Evolutionary conservation across 345 rosid genomes (phyloP).

Genomic region (Orychophragmus violaceus): DNA sequence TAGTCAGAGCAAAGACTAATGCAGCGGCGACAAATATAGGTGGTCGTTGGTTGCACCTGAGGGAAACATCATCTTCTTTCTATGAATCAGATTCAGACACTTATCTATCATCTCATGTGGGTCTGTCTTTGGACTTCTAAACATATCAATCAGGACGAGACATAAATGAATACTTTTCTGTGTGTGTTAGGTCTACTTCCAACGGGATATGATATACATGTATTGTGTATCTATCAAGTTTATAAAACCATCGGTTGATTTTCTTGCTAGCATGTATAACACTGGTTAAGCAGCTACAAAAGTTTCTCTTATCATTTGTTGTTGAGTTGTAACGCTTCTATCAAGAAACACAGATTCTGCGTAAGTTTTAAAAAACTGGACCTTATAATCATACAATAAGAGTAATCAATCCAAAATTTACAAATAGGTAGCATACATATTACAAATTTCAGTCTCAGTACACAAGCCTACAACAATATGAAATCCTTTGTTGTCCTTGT

Average conservation of each 20-base stretch:
- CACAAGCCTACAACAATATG: background rate
- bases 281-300: background rate
- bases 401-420: background rate
- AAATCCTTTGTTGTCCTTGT: background rate
- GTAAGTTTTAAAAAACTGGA: background rate
- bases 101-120: slow-evolving; percentile 24
- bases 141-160: background rate
- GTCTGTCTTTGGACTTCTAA: slow-evolving; percentile 13
- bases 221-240: background rate
- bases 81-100: slow-evolving; percentile 18
- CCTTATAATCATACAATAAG: too few relatives aligned
- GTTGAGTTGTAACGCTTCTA: too few relatives aligned
- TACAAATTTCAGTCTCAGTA: background rate
- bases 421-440: background rate
- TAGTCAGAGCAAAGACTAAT: slow-evolving; percentile 15
- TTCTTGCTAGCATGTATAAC: background rate
- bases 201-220: too few relatives aligned
- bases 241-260: background rate
- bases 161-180: background rate
- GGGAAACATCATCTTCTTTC: slow-evolving; percentile 18
- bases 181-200: background rate
- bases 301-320: background rate
- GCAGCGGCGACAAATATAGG: slow-evolving; percentile 21
- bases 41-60: slow-evolving; percentile 31
- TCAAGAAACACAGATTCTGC: background rate